These are phyloP conservation scores for Metschnikowia matae DNA, from an alignment of 805 yeast species.

Conservation along the genomic window DNA sequence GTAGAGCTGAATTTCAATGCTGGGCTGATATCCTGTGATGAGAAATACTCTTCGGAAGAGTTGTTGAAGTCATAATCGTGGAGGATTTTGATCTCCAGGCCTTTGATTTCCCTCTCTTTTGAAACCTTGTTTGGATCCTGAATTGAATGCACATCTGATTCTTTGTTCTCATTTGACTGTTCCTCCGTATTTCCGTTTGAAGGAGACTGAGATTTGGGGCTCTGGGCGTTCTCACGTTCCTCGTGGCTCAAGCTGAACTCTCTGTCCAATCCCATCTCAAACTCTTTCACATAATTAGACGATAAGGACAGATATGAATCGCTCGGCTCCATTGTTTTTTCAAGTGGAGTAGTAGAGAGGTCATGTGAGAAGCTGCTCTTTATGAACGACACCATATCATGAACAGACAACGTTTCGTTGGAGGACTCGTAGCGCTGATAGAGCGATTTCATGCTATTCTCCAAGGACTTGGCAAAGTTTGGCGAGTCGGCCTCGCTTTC, in stretches of 20 bases:
- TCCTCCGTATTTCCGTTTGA: too few species aligned
- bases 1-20: conserved; percentile 12
- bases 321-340: conserved; percentile 6
- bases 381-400: conserved; percentile 7
- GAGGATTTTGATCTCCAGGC: neutral
- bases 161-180: too few species aligned
- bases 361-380: conserved; percentile 1
- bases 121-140: too few species aligned
- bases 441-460: conserved; percentile 2
- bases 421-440: conserved; percentile 4
- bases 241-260: conserved; percentile 21
- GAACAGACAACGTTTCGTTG: conserved; percentile 6
- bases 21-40: conserved; percentile 28
- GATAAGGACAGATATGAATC: conserved; percentile 24
- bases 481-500: conserved; percentile 12
- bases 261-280: conserved; percentile 19
- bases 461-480: neutral
- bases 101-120: neutral
- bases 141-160: too few species aligned
- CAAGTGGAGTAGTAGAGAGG: neutral
- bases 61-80: conserved; percentile 12
- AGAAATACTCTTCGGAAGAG: conserved; percentile 33
- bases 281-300: conserved; percentile 26
- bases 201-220: neutral
- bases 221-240: neutral